Percentiles rank a stretch among this genome's conserved stretches.
These are phyloP conservation scores for Paspalum vaginatum DNA, from an alignment of 176 grass and related monocot species.

Conservation along the genomic window DNA sequence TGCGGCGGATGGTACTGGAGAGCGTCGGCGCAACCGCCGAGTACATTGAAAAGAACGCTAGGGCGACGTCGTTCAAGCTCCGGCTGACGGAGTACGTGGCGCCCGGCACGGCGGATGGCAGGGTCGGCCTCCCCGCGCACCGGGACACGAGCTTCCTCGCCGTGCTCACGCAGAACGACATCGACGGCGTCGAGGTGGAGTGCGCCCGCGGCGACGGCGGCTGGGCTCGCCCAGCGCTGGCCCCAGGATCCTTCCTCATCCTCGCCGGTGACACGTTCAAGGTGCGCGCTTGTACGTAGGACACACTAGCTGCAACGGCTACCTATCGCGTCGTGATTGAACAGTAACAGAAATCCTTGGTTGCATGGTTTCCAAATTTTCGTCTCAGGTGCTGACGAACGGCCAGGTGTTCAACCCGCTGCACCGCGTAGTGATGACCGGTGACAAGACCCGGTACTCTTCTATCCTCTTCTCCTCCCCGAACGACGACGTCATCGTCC, in stretches of 20 bases:
- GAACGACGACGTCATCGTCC: background rate
- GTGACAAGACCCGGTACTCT: constrained; percentile 5
- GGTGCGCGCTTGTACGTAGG: background rate
- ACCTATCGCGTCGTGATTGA: too few species aligned
- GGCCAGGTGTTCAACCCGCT: constrained; percentile 16
- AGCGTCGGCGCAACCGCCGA: background rate
- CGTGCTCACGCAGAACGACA: constrained; percentile 22
- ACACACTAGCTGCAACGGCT: background rate
- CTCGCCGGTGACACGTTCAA: background rate
- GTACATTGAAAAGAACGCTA: background rate
- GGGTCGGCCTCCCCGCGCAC: constrained; percentile 11
- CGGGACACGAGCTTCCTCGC: constrained; percentile 22
- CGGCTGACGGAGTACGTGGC: constrained; percentile 6
- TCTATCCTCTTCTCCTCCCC: constrained; percentile 14
- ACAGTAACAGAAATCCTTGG: too few species aligned
- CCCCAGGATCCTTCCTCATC: background rate
- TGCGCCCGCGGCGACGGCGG: background rate
- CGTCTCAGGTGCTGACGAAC: background rate
- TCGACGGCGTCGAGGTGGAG: constrained; percentile 23
- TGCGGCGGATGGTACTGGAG: constrained; percentile 19
- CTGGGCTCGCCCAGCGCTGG: background rate
- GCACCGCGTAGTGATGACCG: constrained; percentile 4
- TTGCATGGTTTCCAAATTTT: too few species aligned
- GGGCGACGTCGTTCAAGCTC: constrained; percentile 5
- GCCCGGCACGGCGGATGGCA: background rate